Conservation (phyloP, 805 yeast species). For the Metschnikowia continentalis region DNA sequence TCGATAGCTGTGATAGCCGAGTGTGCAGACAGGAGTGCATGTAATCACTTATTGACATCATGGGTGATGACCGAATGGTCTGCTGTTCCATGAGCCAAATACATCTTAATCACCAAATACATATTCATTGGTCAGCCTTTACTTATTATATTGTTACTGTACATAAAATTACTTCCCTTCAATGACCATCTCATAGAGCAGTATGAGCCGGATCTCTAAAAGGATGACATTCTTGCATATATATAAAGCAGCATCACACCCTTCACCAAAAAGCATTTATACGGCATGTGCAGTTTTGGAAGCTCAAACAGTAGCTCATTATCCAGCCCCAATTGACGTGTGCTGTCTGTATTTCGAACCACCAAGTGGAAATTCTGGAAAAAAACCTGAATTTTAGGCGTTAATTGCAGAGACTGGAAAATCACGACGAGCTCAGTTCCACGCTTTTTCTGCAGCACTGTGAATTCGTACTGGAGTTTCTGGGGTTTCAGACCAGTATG, state of each 20-base stretch:
- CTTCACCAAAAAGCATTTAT: slow-evolving; percentile 10
- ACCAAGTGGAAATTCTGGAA: slow-evolving; percentile 8
- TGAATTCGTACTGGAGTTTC: slow-evolving; percentile 7
- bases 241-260: slow-evolving; percentile 11
- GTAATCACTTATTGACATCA: no score
- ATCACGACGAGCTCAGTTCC: slow-evolving; percentile 10
- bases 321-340: slow-evolving; percentile 5
- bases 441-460: slow-evolving; percentile 4
- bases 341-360: slow-evolving; percentile 13
- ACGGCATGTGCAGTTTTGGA: slow-evolving; percentile 8
- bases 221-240: not conserved
- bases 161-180: no score
- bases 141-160: no score
- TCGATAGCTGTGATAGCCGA: no score
- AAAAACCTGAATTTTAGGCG: slow-evolving; percentile 9
- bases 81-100: no score
- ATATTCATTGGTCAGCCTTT: no score
- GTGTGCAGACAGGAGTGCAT: no score
- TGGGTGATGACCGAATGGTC: no score
- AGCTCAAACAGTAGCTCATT: slow-evolving; percentile 10
- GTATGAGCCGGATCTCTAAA: no score
- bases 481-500: not conserved
- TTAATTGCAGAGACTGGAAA: slow-evolving; percentile 18
- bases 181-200: no score
- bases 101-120: no score